A percentile compares a stretch with the other conserved stretches of the same genome.
These are phyloP conservation scores for Pulveroboletus frians DNA, from an alignment of 768 basidiomycete genomes.

Conservation along the genomic window DNA sequence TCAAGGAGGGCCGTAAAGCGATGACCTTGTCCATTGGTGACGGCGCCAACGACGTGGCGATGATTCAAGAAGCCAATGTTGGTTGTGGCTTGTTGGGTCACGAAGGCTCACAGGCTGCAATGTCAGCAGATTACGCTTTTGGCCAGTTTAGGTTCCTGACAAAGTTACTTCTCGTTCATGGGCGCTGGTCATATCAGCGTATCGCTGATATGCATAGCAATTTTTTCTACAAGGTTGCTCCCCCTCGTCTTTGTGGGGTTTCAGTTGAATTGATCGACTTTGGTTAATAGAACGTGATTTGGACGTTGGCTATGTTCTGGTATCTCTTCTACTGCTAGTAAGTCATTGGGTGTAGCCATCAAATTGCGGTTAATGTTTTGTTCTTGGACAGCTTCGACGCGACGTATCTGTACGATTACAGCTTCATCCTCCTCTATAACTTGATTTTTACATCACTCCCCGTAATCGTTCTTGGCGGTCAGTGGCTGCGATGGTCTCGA, in stretches of 20 bases:
- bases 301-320: slow-evolving; percentile 94
- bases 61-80: slow-evolving; percentile 99
- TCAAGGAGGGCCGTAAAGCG: slow-evolving; percentile 91
- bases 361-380: slow-evolving; percentile 9
- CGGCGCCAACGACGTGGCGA: slow-evolving; percentile 96
- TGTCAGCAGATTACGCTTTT: slow-evolving; percentile 98
- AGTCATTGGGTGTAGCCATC: slow-evolving; percentile 19
- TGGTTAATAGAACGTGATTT: slow-evolving; percentile 69
- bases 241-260: background rate
- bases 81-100: slow-evolving; percentile 91
- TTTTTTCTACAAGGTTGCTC: slow-evolving; percentile 88
- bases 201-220: slow-evolving; percentile 96
- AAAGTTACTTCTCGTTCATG: slow-evolving; percentile 87
- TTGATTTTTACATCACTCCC: slow-evolving; percentile 91
- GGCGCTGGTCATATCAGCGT: slow-evolving; percentile 95
- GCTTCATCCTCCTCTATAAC: slow-evolving; percentile 89
- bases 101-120: slow-evolving; percentile 96
- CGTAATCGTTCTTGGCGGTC: slow-evolving; percentile 85
- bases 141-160: slow-evolving; percentile 95
- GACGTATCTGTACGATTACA: slow-evolving; percentile 92
- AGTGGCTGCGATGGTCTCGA: slow-evolving; percentile 14
- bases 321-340: slow-evolving; percentile 84
- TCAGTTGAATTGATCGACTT: background rate
- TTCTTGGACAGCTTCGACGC: slow-evolving; percentile 70
- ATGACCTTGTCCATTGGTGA: slow-evolving; percentile 98